Evolutionary conservation across 345 rosid species (phyloP).

Genomic region (Moricandia arvensis): DNA sequence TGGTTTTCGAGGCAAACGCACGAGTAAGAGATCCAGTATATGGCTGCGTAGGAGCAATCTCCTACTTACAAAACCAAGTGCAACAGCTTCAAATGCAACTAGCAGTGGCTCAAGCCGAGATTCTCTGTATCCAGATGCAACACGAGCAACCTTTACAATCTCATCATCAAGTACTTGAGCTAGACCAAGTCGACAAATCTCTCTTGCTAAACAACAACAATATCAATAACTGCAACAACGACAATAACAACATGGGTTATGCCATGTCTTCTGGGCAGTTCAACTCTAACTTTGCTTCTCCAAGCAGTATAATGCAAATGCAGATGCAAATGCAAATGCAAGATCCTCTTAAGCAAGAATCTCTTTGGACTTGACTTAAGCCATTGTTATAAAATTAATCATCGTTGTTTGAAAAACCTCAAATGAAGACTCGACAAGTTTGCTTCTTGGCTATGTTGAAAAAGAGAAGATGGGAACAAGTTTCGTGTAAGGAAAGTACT

Average conservation of each 20-base stretch:
- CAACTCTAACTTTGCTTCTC: conserved; percentile 52
- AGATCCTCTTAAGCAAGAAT: conserved; percentile 71
- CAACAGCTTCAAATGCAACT: conserved; percentile 80
- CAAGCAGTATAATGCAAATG: conserved; percentile 53
- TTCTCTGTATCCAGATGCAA: conserved; percentile 80
- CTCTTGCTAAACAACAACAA: conserved; percentile 34
- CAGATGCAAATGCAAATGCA: conserved; percentile 47
- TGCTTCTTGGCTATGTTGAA: conserved; percentile 29
- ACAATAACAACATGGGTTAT: conserved; percentile 35
- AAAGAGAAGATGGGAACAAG: conserved; percentile 25
- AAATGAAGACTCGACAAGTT: conserved; percentile 27
- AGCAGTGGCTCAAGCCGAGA: conserved; percentile 79
- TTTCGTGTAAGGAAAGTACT: conserved; percentile 40
- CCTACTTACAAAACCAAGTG: conserved; percentile 75
- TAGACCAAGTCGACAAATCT: conserved; percentile 47
- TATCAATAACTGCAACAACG: conserved; percentile 32
- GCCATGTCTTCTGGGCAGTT: conserved; percentile 41
- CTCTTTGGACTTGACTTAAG: conserved; percentile 57
- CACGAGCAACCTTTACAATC: conserved; percentile 44
- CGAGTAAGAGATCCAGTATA: conserved; percentile 81
- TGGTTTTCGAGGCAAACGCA: conserved; percentile 82
- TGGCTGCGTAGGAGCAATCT: conserved; percentile 83
- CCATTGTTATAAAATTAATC: conserved; percentile 4
- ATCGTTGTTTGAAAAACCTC: background rate
- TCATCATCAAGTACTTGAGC: conserved; percentile 40